phyloP scores from a whole-genome alignment of 1,139 yeast genomes.

The Debaryomyces subglobosus region DNA sequence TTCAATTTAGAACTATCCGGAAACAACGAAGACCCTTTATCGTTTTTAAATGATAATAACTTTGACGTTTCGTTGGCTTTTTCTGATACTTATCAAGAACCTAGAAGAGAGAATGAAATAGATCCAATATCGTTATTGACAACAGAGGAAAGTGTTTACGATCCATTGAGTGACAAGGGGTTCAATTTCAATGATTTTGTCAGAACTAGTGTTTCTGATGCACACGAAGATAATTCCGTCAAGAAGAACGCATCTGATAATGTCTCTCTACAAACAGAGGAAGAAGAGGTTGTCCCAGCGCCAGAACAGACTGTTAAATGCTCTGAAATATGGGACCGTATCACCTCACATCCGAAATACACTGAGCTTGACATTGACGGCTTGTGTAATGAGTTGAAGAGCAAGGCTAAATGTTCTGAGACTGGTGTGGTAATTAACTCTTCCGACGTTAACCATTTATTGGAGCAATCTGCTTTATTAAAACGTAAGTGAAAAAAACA shows the following conservation, averaged over 20 bases:
- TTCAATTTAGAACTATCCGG: constrained; percentile 24
- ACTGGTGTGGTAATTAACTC: constrained; percentile 85
- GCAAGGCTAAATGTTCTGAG: constrained; percentile 96
- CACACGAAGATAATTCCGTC: not conserved
- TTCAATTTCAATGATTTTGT: constrained; percentile 45
- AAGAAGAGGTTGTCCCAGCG: constrained; percentile 33
- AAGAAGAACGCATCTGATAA: not conserved
- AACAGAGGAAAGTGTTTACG: constrained; percentile 71
- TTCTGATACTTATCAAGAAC: constrained; percentile 22
- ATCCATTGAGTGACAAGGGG: constrained; percentile 49
- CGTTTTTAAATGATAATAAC: constrained; percentile 49
- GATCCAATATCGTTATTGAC: constrained; percentile 46
- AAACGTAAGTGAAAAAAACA: constrained; percentile 11
- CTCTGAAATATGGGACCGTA: constrained; percentile 95
- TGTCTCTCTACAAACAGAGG: constrained; percentile 17
- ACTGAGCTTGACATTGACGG: constrained; percentile 94
- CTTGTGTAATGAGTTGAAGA: constrained; percentile 81
- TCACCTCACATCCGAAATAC: constrained; percentile 90
- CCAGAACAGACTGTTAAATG: constrained; percentile 56
- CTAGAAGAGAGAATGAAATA: constrained; percentile 18
- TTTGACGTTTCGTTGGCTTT: constrained; percentile 57
- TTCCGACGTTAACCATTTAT: constrained; percentile 70
- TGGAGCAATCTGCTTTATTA: constrained; percentile 43
- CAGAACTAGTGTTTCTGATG: constrained; percentile 19
- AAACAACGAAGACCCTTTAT: constrained; percentile 38